phyloP scores from a whole-genome alignment of 2,329 filamentous ascomycete genomes.

The Ophiocordyceps camponoti-floridani region DNA sequence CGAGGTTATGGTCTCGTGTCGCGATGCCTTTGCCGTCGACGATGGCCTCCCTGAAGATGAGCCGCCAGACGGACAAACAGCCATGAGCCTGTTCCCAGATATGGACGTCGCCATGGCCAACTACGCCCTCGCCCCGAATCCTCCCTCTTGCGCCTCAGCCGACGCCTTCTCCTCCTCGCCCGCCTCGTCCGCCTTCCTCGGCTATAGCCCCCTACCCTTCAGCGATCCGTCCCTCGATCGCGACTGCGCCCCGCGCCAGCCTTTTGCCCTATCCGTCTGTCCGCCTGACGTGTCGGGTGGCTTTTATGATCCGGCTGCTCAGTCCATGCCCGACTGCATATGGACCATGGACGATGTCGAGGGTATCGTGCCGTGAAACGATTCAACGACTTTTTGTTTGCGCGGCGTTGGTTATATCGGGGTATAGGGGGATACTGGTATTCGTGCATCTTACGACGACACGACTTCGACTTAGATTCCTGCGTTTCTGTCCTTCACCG shows the following conservation, averaged over 20 bases:
- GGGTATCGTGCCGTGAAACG: background rate
- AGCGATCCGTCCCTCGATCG: background rate
- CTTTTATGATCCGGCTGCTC: background rate
- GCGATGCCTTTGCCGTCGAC: background rate
- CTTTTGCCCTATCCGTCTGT: background rate
- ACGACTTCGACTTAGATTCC: background rate
- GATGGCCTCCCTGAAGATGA: background rate
- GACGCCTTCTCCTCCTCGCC: background rate
- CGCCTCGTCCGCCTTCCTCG: background rate
- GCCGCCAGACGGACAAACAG: background rate
- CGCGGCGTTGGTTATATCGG: too few species aligned
- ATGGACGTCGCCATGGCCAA: background rate
- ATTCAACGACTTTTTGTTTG: background rate
- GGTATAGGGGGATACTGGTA: background rate
- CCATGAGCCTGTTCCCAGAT: background rate
- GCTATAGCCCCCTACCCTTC: background rate
- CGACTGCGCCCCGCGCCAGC: background rate
- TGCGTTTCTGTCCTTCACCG: too few species aligned
- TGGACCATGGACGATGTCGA: constrained; percentile 1
- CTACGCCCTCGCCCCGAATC: too few species aligned
- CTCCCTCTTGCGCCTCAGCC: background rate
- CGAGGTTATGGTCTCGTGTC: constrained; percentile 28
- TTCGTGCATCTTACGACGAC: background rate
- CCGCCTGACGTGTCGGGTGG: background rate
- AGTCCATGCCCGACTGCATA: background rate